phyloP scores from a whole-genome alignment of 768 basidiomycete species.

The Myochromella boudieri region DNA sequence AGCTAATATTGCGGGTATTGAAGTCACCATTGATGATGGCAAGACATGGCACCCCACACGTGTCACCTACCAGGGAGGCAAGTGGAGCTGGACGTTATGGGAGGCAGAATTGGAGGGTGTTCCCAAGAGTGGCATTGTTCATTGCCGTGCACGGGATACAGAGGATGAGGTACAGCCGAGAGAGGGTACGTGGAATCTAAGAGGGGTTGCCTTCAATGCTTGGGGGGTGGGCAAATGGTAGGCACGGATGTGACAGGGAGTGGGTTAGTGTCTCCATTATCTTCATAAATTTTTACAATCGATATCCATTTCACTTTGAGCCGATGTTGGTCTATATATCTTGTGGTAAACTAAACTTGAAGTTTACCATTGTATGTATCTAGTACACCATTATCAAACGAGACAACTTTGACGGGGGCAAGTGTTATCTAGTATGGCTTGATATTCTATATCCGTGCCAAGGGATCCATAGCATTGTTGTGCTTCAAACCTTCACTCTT shows the following conservation, averaged over 20 bases:
- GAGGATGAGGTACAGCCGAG: slow-evolving; percentile 47
- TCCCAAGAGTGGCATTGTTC: slow-evolving; percentile 33
- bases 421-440: no score
- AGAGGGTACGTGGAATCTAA: slow-evolving; percentile 60
- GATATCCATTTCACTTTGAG: no score
- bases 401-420: no score
- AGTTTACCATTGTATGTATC: no score
- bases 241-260: neutral
- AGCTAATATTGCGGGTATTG: slow-evolving; percentile 47
- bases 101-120: slow-evolving; percentile 44
- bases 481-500: no score
- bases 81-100: slow-evolving; percentile 79
- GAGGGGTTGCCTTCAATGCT: slow-evolving; percentile 60
- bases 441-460: no score
- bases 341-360: no score
- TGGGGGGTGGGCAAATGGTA: slow-evolving; percentile 47
- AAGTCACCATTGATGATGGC: slow-evolving; percentile 54
- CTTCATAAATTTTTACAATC: no score
- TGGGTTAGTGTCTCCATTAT: no score
- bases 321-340: no score
- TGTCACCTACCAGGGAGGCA: slow-evolving; percentile 60
- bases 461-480: no score
- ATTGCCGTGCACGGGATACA: slow-evolving; percentile 54
- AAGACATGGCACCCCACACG: slow-evolving; percentile 47
- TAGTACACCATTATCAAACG: no score